Conservation (phyloP, 257 asterid species). For the Gardenia jasminoides region DNA sequence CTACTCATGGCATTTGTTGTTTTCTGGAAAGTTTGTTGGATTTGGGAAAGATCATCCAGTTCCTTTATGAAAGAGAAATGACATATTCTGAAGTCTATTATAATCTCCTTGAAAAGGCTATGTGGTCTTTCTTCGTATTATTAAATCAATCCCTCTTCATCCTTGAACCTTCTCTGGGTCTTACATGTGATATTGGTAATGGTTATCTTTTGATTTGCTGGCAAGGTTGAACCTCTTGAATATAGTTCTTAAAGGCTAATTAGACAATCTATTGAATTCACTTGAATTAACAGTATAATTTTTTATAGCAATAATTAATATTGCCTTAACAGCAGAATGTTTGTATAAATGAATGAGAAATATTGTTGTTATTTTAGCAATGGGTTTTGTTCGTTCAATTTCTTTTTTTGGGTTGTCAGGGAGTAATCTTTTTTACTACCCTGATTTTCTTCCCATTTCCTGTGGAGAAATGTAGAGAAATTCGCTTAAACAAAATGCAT, state of each 20-base stretch:
- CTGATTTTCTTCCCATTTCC: neutral
- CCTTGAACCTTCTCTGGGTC: neutral
- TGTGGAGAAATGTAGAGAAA: neutral
- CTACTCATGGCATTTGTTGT: neutral
- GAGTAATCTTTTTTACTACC: no score
- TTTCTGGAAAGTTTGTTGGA: neutral
- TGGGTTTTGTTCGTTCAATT: no score
- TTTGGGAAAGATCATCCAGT: neutral
- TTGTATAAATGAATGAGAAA: no score
- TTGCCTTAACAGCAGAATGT: no score
- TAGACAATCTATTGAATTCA: neutral
- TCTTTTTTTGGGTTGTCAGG: neutral
- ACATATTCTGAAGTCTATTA: neutral
- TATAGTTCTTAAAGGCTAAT: neutral
- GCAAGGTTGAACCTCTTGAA: neutral
- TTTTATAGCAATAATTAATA: no score
- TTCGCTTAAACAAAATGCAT: neutral
- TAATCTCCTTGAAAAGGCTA: neutral
- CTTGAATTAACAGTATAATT: no score
- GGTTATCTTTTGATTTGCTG: neutral
- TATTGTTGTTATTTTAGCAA: no score
- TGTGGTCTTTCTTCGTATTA: neutral
- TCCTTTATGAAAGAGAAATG: neutral
- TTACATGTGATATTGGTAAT: no score
- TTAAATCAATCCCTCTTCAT: neutral